Conservation (phyloP, 495 filamentous ascomycete species). For the Penicillium egyptiacum region DNA sequence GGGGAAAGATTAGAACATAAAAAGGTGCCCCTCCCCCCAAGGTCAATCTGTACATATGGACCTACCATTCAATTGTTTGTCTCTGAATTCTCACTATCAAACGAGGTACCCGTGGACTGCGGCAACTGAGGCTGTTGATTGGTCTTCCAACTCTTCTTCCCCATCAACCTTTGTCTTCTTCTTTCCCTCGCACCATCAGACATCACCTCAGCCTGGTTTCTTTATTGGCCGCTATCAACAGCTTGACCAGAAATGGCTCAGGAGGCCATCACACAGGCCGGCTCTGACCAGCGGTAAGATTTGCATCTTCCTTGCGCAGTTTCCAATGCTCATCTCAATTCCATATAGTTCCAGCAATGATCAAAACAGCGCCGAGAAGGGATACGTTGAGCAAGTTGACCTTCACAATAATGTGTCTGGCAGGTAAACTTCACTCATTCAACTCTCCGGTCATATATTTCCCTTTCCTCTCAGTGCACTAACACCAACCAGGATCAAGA, state of each 20-base stretch:
- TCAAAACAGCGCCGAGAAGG: conserved; percentile 32
- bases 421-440: conserved; percentile 36
- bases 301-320: neutral
- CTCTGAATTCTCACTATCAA: neutral
- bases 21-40: conserved; percentile 6
- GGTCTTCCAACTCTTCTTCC: neutral
- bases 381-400: conserved; percentile 42
- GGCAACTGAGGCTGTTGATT: neutral
- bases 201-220: neutral
- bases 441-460: neutral
- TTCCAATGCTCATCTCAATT: conserved; percentile 4
- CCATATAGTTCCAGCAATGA: conserved; percentile 21
- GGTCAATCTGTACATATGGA: neutral
- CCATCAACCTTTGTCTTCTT: neutral
- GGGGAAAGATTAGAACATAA: conserved; percentile 14
- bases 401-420: conserved; percentile 52
- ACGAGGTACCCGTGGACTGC: neutral
- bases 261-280: conserved; percentile 15
- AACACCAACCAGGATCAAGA: conserved; percentile 52
- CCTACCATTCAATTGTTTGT: neutral
- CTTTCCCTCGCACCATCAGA: neutral
- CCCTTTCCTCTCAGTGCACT: neutral
- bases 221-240: neutral
- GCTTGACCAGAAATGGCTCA: conserved; percentile 8
- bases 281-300: conserved; percentile 4